Evolutionary conservation across 306 rosid genomes (phyloP).

Genomic region (Rosa rugosa): DNA sequence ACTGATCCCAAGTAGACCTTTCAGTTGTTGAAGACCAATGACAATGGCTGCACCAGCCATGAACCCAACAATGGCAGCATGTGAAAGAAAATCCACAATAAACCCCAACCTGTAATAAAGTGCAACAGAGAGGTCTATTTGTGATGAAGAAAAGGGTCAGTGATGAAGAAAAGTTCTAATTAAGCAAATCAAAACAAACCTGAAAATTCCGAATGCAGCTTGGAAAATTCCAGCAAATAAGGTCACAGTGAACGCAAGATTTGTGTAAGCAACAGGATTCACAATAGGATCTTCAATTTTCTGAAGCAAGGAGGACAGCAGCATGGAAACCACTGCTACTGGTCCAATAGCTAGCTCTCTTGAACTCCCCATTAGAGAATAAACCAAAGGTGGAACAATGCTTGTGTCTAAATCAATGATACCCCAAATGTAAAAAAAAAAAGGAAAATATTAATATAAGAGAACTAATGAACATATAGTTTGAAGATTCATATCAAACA

Average conservation of each 20-base stretch:
- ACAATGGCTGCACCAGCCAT: slow-evolving; percentile 95
- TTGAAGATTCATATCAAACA: neutral
- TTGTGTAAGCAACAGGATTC: slow-evolving; percentile 63
- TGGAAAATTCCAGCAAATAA: slow-evolving; percentile 90
- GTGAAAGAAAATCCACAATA: slow-evolving; percentile 90
- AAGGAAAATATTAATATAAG: neutral
- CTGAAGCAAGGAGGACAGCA: slow-evolving; percentile 57
- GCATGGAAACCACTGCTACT: slow-evolving; percentile 87
- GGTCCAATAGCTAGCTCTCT: slow-evolving; percentile 95
- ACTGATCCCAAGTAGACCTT: slow-evolving; percentile 70
- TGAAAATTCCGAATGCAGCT: slow-evolving; percentile 67
- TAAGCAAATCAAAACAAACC: slow-evolving; percentile 34
- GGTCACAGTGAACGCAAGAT: slow-evolving; percentile 65
- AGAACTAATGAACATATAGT: neutral
- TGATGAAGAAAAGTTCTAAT: neutral
- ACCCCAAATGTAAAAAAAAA: neutral
- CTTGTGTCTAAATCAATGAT: slow-evolving; percentile 63
- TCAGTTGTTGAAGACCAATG: slow-evolving; percentile 91
- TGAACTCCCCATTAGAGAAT: slow-evolving; percentile 92
- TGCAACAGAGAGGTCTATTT: neutral
- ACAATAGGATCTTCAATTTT: slow-evolving; percentile 66
- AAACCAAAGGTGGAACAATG: slow-evolving; percentile 83
- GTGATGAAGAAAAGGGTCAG: neutral
- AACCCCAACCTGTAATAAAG: slow-evolving; percentile 66
- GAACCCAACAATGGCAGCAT: slow-evolving; percentile 95